These are phyloP conservation scores for Hyphopichia khmerensis DNA, from an alignment of 1,139 yeast species.

Conservation along the genomic window DNA sequence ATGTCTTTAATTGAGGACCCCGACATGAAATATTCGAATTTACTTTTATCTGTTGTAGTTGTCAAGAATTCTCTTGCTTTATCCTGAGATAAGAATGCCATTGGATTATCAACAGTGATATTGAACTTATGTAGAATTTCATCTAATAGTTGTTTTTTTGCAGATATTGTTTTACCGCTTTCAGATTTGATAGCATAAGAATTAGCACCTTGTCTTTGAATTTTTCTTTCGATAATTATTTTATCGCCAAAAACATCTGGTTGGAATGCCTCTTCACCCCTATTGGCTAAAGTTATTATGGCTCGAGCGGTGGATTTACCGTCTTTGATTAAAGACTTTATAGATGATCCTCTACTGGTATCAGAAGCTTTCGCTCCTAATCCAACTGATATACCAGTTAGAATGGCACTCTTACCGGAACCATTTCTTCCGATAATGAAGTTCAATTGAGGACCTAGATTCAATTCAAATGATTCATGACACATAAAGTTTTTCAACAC, in stretches of 20 bases:
- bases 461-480: slow-evolving; percentile 76
- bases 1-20: slow-evolving; percentile 74
- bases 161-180: slow-evolving; percentile 52
- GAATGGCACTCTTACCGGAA: slow-evolving; percentile 89
- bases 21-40: slow-evolving; percentile 74
- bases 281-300: slow-evolving; percentile 57
- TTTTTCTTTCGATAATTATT: slow-evolving; percentile 70
- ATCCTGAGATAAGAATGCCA: slow-evolving; percentile 92
- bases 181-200: slow-evolving; percentile 55
- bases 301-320: slow-evolving; percentile 70
- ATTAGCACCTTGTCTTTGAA: slow-evolving; percentile 51
- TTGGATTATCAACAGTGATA: slow-evolving; percentile 85
- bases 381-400: slow-evolving; percentile 89
- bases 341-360: slow-evolving; percentile 77
- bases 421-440: slow-evolving; percentile 95
- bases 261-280: slow-evolving; percentile 63
- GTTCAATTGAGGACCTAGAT: slow-evolving; percentile 81
- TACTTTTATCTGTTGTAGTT: slow-evolving; percentile 65
- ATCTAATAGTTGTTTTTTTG: slow-evolving; percentile 64
- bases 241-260: slow-evolving; percentile 65
- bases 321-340: slow-evolving; percentile 72
- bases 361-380: slow-evolving; percentile 94
- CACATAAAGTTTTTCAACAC: slow-evolving; percentile 72
- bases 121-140: slow-evolving; percentile 68
- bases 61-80: slow-evolving; percentile 89